A percentile compares a stretch with the other conserved stretches of the same genome.
Evolutionary conservation across 805 yeast genomes (phyloP).

Genomic region (Saturnispora serradocipensis): DNA sequence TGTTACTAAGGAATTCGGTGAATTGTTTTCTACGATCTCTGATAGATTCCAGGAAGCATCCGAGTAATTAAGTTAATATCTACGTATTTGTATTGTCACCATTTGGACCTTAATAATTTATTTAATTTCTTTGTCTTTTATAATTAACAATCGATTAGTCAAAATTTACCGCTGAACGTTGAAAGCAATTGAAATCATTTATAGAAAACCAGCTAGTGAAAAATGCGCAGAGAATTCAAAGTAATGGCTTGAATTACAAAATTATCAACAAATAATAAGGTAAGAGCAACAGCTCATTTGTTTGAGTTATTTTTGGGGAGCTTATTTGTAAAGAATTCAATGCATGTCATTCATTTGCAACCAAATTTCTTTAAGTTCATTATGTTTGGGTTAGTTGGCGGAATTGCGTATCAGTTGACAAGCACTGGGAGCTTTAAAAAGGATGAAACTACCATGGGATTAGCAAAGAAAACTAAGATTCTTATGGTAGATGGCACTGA

Average conservation of each 20-base stretch:
- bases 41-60: slow-evolving; percentile 95
- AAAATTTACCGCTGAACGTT: no score
- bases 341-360: no score
- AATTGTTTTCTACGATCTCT: slow-evolving; percentile 61
- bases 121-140: not conserved
- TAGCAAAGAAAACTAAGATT: not conserved
- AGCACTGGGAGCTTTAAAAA: not conserved
- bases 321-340: no score
- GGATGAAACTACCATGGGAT: not conserved
- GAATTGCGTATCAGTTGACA: not conserved
- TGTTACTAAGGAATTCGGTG: slow-evolving; percentile 67
- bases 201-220: no score
- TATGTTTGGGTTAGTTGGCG: not conserved
- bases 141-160: not conserved
- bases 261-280: no score
- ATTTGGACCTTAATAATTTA: not conserved
- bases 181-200: no score
- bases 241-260: no score
- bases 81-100: not conserved
- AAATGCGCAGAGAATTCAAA: no score
- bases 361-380: no score
- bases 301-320: no score
- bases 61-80: slow-evolving; percentile 41
- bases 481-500: not conserved
- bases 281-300: no score